Percentiles rank a stretch among this genome's conserved stretches.
These are phyloP conservation scores for Ilex paraguariensis DNA, from an alignment of 305 asterid genomes.

Conservation along the genomic window DNA sequence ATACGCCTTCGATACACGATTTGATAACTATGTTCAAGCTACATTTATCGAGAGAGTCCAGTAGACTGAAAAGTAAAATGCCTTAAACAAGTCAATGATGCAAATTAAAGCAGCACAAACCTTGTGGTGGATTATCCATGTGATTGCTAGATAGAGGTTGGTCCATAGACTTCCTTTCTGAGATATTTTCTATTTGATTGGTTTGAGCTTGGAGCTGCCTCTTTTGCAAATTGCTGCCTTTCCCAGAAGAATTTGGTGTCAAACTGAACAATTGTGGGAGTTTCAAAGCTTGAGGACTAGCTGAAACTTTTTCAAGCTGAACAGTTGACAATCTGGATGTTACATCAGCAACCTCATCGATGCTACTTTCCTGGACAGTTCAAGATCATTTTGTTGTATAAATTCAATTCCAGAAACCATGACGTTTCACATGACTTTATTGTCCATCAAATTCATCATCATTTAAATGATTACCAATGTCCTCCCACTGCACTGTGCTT, in stretches of 20 bases:
- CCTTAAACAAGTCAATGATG: slow-evolving; percentile 12
- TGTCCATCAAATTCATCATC: slow-evolving; percentile 16
- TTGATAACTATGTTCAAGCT: too few species aligned
- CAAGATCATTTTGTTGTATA: slow-evolving; percentile 7
- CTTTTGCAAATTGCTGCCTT: slow-evolving; percentile 70
- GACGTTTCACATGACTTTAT: slow-evolving; percentile 11
- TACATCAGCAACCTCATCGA: slow-evolving; percentile 67
- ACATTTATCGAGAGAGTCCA: too few species aligned
- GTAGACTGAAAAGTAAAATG: too few species aligned
- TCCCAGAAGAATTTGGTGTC: slow-evolving; percentile 79
- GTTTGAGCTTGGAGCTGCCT: slow-evolving; percentile 50
- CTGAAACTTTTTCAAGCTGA: slow-evolving; percentile 75
- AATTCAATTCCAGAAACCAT: slow-evolving; percentile 16
- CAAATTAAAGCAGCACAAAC: slow-evolving; percentile 32
- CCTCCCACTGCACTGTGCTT: not conserved
- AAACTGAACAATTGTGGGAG: slow-evolving; percentile 94
- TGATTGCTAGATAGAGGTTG: slow-evolving; percentile 41
- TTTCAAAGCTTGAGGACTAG: slow-evolving; percentile 75
- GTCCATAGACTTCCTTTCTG: slow-evolving; percentile 46
- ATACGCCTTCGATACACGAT: too few species aligned
- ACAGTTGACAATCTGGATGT: slow-evolving; percentile 69
- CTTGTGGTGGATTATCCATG: slow-evolving; percentile 48
- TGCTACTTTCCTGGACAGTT: slow-evolving; percentile 57
- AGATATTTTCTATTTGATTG: slow-evolving; percentile 46
- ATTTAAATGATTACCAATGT: slow-evolving; percentile 41